Base-by-base conservation (phyloP, 805 yeast genomes). In the Spathaspora boniae region DNA sequence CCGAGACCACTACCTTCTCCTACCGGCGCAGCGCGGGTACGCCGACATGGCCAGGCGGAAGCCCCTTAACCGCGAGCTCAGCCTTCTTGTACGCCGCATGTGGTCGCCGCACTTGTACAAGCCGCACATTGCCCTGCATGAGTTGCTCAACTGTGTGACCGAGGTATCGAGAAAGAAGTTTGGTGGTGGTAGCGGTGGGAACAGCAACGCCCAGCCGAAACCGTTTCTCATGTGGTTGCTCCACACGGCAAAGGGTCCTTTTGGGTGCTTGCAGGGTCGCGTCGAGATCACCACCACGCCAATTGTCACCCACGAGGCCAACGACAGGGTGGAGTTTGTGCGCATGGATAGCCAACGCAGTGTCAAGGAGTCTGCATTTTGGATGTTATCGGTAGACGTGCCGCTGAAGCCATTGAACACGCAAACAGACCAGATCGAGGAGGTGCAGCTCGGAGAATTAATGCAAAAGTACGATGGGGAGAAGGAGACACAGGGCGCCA, bases 91-190 rank as follows among this genome's bases (percentile, higher is more conserved):
- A 0, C 67, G 81, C 40, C 82, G 78, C 44, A 31, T 82, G 7
- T 86, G 91, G 89, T 82, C 81, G 4, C 59, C 70, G 0, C 58
- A 60, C 26, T 62, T 84, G 16, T 78, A 78, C 53, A 76, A 72
- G 44, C 54, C 69, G 3, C 86, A 82, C 47, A 65, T 83, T 2
- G 78, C 91, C 0, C 80, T 86, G 1, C 82, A 77, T 49, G 86
- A 80, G 33, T 56, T 86, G 6, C 51, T 81, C 29, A 78, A 78
- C 39, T 62, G 59, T 41, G 55, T 81, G 4, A 55, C 72, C 2
- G 46, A 58, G 1, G 37, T 51, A n/a, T 66, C 82, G 1, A 64
- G 69, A 7, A 27, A 34, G 27, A 29, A 69, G 66, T 34, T 50
- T 55, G 27, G 74, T 72, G 46, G 51, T 65, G 3, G 29, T 66